These are phyloP conservation scores for Umbelopsis sp. DNA, from an alignment of 192 early-diverging fungal genomes.

Conservation along the genomic window DNA sequence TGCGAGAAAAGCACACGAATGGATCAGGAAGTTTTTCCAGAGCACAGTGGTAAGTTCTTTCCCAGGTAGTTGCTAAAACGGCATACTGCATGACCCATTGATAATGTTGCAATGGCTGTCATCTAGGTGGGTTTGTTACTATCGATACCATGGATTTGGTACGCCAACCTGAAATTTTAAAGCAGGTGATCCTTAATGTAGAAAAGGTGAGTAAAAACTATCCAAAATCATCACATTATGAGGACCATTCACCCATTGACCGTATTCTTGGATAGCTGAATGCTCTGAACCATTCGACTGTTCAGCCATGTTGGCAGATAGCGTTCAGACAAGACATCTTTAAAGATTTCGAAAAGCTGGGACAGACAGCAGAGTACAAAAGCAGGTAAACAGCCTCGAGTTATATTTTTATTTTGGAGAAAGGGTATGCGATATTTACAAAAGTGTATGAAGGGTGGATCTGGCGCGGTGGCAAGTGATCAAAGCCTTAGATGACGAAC, in stretches of 20 bases:
- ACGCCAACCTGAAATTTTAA: background rate
- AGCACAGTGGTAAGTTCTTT: background rate
- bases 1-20: too few relatives aligned
- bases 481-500: background rate
- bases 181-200: background rate
- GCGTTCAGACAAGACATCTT: too few relatives aligned
- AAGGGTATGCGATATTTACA: conserved; percentile 8
- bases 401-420: background rate
- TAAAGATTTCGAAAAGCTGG: too few relatives aligned
- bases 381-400: background rate
- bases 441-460: background rate
- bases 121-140: background rate
- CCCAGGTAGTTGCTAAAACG: background rate
- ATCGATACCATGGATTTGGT: background rate
- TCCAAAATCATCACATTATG: too few relatives aligned
- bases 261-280: too few relatives aligned
- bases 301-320: too few relatives aligned
- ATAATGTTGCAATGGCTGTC: background rate
- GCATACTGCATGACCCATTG: background rate
- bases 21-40: background rate
- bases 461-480: background rate
- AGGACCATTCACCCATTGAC: too few relatives aligned
- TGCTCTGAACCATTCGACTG: too few relatives aligned
- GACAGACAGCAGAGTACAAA: background rate
- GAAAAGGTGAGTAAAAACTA: background rate